Base-by-base conservation (phyloP, 352 stramenopile genomes). In the Pythium periplocum region DNA sequence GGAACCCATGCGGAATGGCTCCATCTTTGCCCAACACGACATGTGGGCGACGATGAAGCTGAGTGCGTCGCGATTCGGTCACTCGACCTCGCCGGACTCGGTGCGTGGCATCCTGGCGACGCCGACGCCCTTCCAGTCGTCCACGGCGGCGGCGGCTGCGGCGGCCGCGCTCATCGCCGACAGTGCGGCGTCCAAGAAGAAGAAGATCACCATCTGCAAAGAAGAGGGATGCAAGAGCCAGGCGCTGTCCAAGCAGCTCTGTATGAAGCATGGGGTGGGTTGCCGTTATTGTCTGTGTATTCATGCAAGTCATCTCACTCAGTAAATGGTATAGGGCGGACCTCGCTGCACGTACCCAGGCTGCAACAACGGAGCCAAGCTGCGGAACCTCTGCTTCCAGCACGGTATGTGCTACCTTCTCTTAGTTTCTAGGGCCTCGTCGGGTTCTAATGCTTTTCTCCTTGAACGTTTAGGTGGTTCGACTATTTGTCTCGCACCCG, bases 141-240 rank as follows among this genome's bases (percentile, higher is more conserved):
- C 41, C 0, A 48, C 45, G 17, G 26, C 32, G 6, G 52, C 41
- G 5, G 35, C 30, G 10, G 17, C n/a, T 4, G 11, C 11, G 39
- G 5, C 31, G 3, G 35, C 36, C 12, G 41, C 34, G 11, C 6
- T 41, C 33, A 45, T 11, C 9, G 12, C n/a, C 6, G 45, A 26
- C 17, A 33, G 34, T 51, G 45, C 26, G 10, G 32, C 17, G 17
- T 26, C 11, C 17, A 74, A 58, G 53, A 62, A 70, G 63, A 75
- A 75, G 61, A 66, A 66, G 48, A 55, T 61, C 39, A 61, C 48
- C 31, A 55, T 61, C 37, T 66, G 59, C 35, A 61, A 66, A 45
- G 48, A 61, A 42, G 46, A 55, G 35, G 59, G 59, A 5, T 66
- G 59, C 53, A 56, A 54, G 33, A 66, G 58, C 48, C 58, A 61